Conservation (phyloP, 192 early-diverging fungal species). For the Coemansia sp. region DNA sequence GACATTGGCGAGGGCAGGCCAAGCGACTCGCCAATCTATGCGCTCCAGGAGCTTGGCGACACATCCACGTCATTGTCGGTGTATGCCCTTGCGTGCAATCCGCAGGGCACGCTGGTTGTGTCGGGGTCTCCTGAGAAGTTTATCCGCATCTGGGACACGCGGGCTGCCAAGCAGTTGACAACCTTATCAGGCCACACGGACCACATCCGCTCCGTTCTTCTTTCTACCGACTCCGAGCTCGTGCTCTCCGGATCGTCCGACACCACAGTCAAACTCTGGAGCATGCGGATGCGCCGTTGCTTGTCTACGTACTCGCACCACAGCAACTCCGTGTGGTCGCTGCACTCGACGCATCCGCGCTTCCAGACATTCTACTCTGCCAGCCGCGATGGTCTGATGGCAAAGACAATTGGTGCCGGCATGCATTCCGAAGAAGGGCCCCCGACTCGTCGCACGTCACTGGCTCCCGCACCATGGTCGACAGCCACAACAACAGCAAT, state of each 20-base stretch:
- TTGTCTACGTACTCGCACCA: conserved; percentile 88
- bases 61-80: conserved; percentile 63
- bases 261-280: conserved; percentile 97
- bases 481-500: conserved; percentile 1
- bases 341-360: conserved; percentile 81
- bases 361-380: conserved; percentile 92
- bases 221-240: conserved; percentile 85
- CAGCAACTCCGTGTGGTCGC: conserved; percentile 86
- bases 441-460: conserved; percentile 13
- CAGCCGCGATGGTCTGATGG: conserved; percentile 86
- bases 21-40: conserved; percentile 47
- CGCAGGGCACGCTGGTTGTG: conserved; percentile 74
- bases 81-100: conserved; percentile 85
- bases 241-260: conserved; percentile 92
- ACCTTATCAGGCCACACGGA: conserved; percentile 94
- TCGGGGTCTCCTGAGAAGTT: conserved; percentile 94
- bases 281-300: conserved; percentile 81
- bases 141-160: conserved; percentile 89
- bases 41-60: conserved; percentile 48
- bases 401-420: conserved; percentile 71
- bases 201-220: conserved; percentile 83
- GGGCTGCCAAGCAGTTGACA: conserved; percentile 68
- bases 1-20: conserved; percentile 67
- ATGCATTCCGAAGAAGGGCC: conserved; percentile 28
- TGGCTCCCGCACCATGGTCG: conserved; percentile 8